Percentiles rank a stretch among this genome's conserved stretches.
Conservation (phyloP, 768 basidiomycete species). For the Clitopilus passeckerianus region DNA sequence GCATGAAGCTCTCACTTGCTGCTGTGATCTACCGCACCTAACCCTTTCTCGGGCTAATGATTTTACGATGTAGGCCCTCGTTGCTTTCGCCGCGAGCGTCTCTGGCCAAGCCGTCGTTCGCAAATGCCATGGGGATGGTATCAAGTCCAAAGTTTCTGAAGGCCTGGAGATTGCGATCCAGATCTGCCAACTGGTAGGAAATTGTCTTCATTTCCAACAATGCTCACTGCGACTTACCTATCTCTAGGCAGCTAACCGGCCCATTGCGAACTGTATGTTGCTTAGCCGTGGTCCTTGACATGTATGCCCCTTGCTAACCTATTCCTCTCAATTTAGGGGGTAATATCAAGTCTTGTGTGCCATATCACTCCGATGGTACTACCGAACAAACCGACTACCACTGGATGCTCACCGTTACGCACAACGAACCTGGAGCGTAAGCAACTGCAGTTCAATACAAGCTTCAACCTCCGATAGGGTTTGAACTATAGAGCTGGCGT, state of each 20-base stretch:
- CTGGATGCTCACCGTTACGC: neutral
- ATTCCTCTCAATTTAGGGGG: neutral
- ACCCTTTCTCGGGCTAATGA: neutral
- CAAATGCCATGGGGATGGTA: neutral
- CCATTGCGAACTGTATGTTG: neutral
- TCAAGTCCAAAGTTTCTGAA: neutral
- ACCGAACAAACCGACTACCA: neutral
- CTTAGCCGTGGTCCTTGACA: neutral
- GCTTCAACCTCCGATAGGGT: neutral
- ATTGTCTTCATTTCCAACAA: no score
- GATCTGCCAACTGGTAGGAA: neutral
- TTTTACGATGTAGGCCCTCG: neutral
- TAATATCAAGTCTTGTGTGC: neutral
- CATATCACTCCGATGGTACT: neutral
- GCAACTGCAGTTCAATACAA: neutral
- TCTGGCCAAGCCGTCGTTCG: neutral
- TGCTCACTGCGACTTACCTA: no score
- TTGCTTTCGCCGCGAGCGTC: neutral
- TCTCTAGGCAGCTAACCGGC: neutral
- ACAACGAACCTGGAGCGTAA: neutral
- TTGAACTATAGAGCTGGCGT: neutral
- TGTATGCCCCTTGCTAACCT: no score
- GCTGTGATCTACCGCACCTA: no score
- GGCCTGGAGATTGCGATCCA: neutral
- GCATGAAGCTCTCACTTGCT: no score